These are phyloP conservation scores for Backusella parvicylindrica DNA, from an alignment of 192 early-diverging fungal species.

Conservation along the genomic window DNA sequence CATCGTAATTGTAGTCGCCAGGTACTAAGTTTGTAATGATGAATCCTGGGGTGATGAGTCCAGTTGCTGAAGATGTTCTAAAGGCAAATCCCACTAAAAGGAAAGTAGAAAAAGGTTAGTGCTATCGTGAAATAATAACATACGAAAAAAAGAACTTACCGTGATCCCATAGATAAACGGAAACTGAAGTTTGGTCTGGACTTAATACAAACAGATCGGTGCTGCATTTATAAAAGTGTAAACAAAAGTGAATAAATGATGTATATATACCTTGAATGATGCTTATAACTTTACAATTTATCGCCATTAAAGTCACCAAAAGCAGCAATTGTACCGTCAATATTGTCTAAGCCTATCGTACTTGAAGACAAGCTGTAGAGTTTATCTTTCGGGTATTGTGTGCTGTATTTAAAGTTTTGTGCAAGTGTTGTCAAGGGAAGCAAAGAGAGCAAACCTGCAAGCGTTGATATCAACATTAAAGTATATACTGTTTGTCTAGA, in stretches of 20 bases:
- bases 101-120: background rate
- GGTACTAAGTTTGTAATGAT: constrained; percentile 74
- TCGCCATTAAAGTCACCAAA: constrained; percentile 87
- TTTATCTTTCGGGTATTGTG: constrained; percentile 24
- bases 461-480: background rate
- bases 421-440: background rate
- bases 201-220: constrained; percentile 80
- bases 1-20: constrained; percentile 90
- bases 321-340: constrained; percentile 74
- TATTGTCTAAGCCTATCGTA: constrained; percentile 48
- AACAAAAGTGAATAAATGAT: background rate
- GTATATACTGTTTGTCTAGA: no score
- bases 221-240: constrained; percentile 28
- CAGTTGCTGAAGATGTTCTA: constrained; percentile 10
- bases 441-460: background rate
- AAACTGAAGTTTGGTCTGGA: constrained; percentile 61
- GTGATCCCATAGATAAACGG: constrained; percentile 71
- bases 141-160: constrained; percentile 25
- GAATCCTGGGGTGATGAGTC: constrained; percentile 32
- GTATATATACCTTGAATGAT: background rate
- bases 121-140: background rate
- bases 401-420: constrained; percentile 29
- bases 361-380: constrained; percentile 19
- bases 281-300: constrained; percentile 51
- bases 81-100: constrained; percentile 31